A percentile compares a stretch with the other conserved stretches of the same genome.
Conservation (phyloP, 768 basidiomycete species). For the Lyophyllum semitale region DNA sequence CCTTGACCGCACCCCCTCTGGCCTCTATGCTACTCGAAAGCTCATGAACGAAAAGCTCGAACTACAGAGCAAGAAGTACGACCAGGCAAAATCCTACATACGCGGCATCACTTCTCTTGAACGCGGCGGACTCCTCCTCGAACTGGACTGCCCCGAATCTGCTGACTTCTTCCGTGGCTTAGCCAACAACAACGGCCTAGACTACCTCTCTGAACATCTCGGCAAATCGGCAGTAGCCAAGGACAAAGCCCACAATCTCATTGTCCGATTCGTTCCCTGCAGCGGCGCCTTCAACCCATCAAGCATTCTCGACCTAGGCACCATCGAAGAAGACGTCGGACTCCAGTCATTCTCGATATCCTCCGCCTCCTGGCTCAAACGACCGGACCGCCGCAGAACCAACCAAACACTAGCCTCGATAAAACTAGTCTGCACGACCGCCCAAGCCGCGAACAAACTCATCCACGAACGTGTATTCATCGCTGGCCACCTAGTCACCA, state of each 20-base stretch:
- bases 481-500: neutral
- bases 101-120: no score
- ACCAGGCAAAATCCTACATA: no score
- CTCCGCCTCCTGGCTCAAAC: slow-evolving; percentile 1
- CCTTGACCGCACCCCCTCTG: no score
- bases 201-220: neutral
- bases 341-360: neutral
- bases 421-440: neutral
- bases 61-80: no score
- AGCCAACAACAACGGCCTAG: no score
- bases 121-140: no score
- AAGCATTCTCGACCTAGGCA: neutral
- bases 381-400: neutral
- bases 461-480: neutral
- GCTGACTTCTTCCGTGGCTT: neutral
- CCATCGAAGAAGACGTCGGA: neutral
- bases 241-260: neutral
- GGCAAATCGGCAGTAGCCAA: neutral
- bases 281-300: neutral
- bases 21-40: no score
- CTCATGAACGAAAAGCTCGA: no score
- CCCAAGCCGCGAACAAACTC: slow-evolving; percentile 4
- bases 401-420: neutral
- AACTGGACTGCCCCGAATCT: neutral
- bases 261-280: neutral